A percentile compares a stretch with the other conserved stretches of the same genome.
phyloP scores from a whole-genome alignment of 2,329 filamentous ascomycete species.

The Botrytis byssoidea region DNA sequence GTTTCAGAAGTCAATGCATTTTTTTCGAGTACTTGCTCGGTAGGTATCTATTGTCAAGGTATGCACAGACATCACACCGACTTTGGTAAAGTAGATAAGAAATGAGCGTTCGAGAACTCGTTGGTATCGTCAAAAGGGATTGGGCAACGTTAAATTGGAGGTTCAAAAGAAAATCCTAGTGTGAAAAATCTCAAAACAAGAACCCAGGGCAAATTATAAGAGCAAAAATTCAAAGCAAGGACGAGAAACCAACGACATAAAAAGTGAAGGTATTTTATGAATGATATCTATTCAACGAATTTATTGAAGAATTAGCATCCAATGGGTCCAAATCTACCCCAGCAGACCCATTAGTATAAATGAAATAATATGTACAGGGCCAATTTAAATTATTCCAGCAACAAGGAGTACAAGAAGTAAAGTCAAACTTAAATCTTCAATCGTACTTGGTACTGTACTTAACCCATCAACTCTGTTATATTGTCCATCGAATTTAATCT shows the following conservation, averaged over 20 bases:
- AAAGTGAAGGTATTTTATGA: background rate
- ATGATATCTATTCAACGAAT: background rate
- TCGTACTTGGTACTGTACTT: background rate
- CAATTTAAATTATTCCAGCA: background rate
- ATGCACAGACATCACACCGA: conserved; percentile 8
- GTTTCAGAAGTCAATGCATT: conserved; percentile 7
- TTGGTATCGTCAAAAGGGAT: background rate
- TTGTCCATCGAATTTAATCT: background rate
- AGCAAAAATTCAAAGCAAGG: background rate
- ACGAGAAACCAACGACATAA: background rate
- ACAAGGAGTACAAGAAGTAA: background rate
- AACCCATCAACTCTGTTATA: background rate
- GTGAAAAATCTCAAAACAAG: background rate
- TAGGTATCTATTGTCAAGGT: background rate
- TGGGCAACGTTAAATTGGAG: background rate
- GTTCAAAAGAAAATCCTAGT: background rate
- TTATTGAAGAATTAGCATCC: background rate
- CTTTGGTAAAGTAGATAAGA: background rate
- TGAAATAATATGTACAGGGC: background rate
- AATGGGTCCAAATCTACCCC: background rate
- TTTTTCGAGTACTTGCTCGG: background rate
- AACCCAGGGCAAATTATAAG: background rate
- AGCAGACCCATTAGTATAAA: background rate
- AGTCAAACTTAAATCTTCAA: background rate
- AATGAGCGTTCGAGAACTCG: background rate